Base-by-base conservation (phyloP, 2,329 filamentous ascomycete species). In the Basipetospora sp. region DNA sequence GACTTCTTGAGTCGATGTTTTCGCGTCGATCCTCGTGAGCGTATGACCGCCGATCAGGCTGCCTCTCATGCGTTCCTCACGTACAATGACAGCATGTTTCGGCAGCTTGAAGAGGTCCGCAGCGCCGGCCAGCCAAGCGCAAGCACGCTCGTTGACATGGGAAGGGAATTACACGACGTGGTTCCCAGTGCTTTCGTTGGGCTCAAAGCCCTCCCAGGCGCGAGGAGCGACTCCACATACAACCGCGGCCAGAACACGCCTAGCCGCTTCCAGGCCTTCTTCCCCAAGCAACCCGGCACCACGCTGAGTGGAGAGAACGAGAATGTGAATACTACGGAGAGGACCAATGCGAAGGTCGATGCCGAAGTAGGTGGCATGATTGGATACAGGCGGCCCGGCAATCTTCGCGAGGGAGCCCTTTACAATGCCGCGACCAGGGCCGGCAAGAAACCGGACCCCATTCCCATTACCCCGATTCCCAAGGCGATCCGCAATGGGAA, bases 1-100 rank as follows among this genome's bases (percentile, higher is more conserved):
- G 30, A 39, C 31, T 39, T 39, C 16, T 17, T 39, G 15, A 13
- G 20, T 5, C 11, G 29, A 16, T 39, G 36, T 19, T 29, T 39
- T n/a, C 30, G 20, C 5, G 31, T 39, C 28, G 20, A 39, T 22
- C 36, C 36, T 13, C 22, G 17, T 10, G 19, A 15, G 13, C 31
- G 36, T 15, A 39, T 39, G 18, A 39, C 22, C 20, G 31, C 26
- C 36, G 14, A 39, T 4, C n/a, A 39, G 11, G 36, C 36, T 4
- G 31, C 19, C 15, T 14, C n/a, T 17, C 36, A 39, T 19, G 22
- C 36, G 3, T 18, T 39, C 31, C 36, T 39, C 20, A 33, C 22
- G 6, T n/a, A 28, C 36, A 39, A 39, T 31, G 36, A 39, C 9
- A 29, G 30, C 30, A 29, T 39, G 14, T 39, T 31, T n/a, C 5